Evolutionary conservation across 441 rosid species (phyloP).

Genomic region (Gossypium davidsonii): DNA sequence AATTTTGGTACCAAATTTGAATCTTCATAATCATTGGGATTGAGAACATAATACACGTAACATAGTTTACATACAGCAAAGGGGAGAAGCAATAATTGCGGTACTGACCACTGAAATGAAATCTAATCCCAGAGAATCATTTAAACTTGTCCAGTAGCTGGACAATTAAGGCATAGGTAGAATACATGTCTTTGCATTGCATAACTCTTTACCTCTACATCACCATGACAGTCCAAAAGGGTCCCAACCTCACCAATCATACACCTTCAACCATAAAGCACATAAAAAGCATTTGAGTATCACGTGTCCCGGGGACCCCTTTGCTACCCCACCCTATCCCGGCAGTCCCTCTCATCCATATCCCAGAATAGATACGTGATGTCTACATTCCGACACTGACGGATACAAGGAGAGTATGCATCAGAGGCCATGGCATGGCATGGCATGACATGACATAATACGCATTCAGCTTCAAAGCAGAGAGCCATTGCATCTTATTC

Average conservation of each 20-base stretch:
- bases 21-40: background rate
- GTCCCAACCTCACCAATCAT: slow-evolving; percentile 52
- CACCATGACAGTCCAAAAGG: slow-evolving; percentile 17
- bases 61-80: background rate
- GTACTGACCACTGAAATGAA: slow-evolving; percentile 4
- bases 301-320: slow-evolving; percentile 49
- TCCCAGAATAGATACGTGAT: slow-evolving; percentile 49
- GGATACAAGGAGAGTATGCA: slow-evolving; percentile 29
- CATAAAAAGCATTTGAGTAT: slow-evolving; percentile 22
- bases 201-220: background rate
- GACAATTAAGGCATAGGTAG: slow-evolving; percentile 8
- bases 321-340: slow-evolving; percentile 23
- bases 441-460: slow-evolving; percentile 31
- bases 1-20: background rate
- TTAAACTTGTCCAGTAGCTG: slow-evolving; percentile 34
- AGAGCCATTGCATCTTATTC: slow-evolving; percentile 20
- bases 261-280: slow-evolving; percentile 31
- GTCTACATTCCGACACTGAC: slow-evolving; percentile 38
- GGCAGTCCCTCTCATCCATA: slow-evolving; percentile 40
- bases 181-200: slow-evolving; percentile 9
- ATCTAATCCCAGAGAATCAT: slow-evolving; percentile 22
- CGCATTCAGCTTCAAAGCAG: slow-evolving; percentile 17
- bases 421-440: slow-evolving; percentile 16
- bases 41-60: background rate
- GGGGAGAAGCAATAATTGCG: slow-evolving; percentile 26